Percentiles rank a stretch among this genome's conserved stretches.
Evolutionary conservation across 2,329 filamentous ascomycete species (phyloP).

Genomic region (Venturiaceae sp.): DNA sequence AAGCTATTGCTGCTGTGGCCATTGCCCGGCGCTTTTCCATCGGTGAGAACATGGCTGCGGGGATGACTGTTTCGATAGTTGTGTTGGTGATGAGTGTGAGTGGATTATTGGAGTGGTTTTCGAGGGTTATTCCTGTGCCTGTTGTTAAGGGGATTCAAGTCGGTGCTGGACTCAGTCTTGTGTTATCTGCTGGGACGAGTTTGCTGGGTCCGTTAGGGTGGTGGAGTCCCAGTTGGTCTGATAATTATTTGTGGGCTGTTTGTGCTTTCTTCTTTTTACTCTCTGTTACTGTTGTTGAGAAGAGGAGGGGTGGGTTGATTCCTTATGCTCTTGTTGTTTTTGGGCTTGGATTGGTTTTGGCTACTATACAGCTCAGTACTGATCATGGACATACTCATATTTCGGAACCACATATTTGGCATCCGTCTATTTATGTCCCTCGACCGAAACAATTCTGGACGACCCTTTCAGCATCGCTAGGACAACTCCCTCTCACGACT

Average conservation of each 20-base stretch:
- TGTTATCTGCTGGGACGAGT: conserved; percentile 63
- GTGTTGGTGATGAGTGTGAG: conserved; percentile 72
- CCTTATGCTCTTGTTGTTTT: conserved; percentile 75
- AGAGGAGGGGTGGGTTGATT: conserved; percentile 32
- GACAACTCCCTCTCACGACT: conserved; percentile 82
- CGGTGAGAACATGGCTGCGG: conserved; percentile 69
- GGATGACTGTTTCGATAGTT: conserved; percentile 64
- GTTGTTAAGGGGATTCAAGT: conserved; percentile 94
- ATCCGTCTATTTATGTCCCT: conserved; percentile 43
- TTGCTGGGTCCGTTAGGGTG: conserved; percentile 62
- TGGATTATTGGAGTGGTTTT: conserved; percentile 53
- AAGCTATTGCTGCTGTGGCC: conserved; percentile 86
- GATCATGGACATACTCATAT: conserved; percentile 11
- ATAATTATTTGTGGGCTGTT: conserved; percentile 73
- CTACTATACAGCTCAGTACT: conserved; percentile 23
- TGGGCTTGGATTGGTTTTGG: conserved; percentile 56
- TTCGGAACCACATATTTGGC: conserved; percentile 37
- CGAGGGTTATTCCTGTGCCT: conserved; percentile 67
- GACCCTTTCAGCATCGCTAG: conserved; percentile 60
- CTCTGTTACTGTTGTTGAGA: conserved; percentile 44
- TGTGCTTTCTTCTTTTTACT: conserved; percentile 59
- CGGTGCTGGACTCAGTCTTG: conserved; percentile 75
- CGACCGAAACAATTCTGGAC: conserved; percentile 39
- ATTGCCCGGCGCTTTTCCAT: conserved; percentile 59
- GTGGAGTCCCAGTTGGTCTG: conserved; percentile 54